These are phyloP conservation scores for Ustilago cynodontis DNA, from an alignment of 1,284 basidiomycete genomes.

Conservation along the genomic window DNA sequence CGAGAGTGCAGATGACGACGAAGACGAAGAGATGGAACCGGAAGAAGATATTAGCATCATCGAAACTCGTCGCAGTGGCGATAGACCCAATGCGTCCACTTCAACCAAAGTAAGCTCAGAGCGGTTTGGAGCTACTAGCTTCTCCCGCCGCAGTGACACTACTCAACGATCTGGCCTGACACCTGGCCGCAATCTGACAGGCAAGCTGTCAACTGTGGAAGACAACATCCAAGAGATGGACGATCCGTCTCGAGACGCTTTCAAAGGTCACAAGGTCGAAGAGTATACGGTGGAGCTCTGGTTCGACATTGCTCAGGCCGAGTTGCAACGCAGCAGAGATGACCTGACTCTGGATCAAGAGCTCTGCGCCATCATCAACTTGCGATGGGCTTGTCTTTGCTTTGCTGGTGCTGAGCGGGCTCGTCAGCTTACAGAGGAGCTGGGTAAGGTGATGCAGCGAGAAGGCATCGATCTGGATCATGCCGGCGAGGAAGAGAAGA, in stretches of 20 bases:
- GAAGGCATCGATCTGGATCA: conserved; percentile 44
- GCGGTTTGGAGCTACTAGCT: conserved; percentile 30
- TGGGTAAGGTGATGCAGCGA: conserved; percentile 41
- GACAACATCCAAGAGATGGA: conserved; percentile 46
- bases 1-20: conserved; percentile 7
- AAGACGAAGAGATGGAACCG: conserved; percentile 24
- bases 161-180: conserved; percentile 1
- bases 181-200: conserved; percentile 24
- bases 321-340: conserved; percentile 25
- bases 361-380: conserved; percentile 42
- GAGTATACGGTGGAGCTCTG: conserved; percentile 46
- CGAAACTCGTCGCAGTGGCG: not conserved
- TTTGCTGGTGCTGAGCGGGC: conserved; percentile 46
- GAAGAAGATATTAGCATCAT: conserved; percentile 34
- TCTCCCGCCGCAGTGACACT: conserved; percentile 13
- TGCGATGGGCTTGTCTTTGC: conserved; percentile 50
- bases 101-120: conserved; percentile 11
- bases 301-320: conserved; percentile 46
- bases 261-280: conserved; percentile 34
- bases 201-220: conserved; percentile 42
- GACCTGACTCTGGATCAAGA: conserved; percentile 47
- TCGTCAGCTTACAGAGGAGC: conserved; percentile 38
- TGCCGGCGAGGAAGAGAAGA: conserved; percentile 40
- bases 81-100: not conserved
- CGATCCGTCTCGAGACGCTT: conserved; percentile 31